Percentiles rank a stretch among this genome's conserved stretches.
Conservation (phyloP, 2,329 filamentous ascomycete species). For the Colletotrichum horii region DNA sequence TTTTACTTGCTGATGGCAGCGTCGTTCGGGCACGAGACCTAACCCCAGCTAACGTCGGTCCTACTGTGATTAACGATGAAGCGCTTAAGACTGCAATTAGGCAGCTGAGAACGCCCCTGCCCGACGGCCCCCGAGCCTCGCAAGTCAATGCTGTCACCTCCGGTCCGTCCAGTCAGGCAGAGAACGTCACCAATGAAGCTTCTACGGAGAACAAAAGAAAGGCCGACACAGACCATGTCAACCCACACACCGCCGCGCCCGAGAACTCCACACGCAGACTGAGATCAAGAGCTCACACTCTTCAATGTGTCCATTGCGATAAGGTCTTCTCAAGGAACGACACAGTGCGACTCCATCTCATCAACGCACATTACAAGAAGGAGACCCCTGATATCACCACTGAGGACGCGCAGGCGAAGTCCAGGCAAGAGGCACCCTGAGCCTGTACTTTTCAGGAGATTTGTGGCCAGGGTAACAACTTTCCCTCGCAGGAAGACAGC, state of each 20-base stretch:
- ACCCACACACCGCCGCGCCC: neutral
- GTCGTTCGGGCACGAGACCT: neutral
- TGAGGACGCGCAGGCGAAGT: neutral
- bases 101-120: neutral
- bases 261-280: neutral
- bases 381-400: rapidly evolving
- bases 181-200: neutral
- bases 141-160: neutral
- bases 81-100: neutral
- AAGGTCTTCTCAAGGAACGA: neutral
- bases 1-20: neutral
- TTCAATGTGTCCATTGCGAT: neutral
- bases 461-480: neutral
- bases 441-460: neutral
- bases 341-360: rapidly evolving
- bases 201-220: neutral
- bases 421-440: neutral
- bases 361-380: neutral
- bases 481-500: neutral
- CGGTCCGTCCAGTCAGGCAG: neutral
- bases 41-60: neutral
- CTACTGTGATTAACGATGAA: neutral
- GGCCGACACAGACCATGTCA: neutral
- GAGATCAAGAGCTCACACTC: neutral
- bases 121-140: neutral